Evolutionary conservation across 768 basidiomycete species (phyloP).

Genomic region (Pulveroboletus sp.): DNA sequence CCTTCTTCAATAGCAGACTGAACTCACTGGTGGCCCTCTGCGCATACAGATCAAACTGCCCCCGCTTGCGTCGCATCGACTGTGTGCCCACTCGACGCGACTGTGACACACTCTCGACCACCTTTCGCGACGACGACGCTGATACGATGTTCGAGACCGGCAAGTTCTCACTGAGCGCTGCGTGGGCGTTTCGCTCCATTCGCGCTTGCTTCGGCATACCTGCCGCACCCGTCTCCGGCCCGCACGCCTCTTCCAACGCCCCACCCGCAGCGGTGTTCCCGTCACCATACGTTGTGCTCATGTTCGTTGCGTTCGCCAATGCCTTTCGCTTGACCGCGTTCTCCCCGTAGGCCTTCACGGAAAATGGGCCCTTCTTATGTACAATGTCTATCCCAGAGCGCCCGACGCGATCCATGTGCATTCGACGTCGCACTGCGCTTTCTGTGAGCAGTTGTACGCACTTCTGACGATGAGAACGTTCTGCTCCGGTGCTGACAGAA

Average conservation of each 20-base stretch:
- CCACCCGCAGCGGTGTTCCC: not conserved
- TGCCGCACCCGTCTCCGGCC: not conserved
- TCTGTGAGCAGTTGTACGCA: conserved; percentile 21
- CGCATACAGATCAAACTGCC: conserved; percentile 14
- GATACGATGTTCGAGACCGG: conserved; percentile 15
- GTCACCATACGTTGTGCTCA: not conserved
- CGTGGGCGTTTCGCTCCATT: conserved; percentile 5
- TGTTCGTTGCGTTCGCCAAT: conserved; percentile 15
- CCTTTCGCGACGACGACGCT: conserved; percentile 5
- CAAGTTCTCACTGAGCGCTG: conserved; percentile 14
- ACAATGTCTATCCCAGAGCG: not conserved
- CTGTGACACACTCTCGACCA: not conserved
- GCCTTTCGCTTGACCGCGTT: conserved; percentile 9
- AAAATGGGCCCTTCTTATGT: not conserved
- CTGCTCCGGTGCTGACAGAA: not conserved
- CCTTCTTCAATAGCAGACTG: conserved; percentile 8
- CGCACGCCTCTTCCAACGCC: not conserved
- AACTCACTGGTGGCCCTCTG: conserved; percentile 12
- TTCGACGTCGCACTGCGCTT: conserved; percentile 17
- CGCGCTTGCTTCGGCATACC: conserved; percentile 11
- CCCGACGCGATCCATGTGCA: conserved; percentile 6
- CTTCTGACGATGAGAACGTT: conserved; percentile 9
- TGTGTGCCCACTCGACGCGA: not conserved
- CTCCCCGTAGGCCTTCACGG: not conserved
- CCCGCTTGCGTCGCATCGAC: conserved; percentile 7